Percentiles rank a stretch among this genome's conserved stretches.
Conservation (phyloP, 192 early-diverging fungal species). For the Backusella tuberculispora region DNA sequence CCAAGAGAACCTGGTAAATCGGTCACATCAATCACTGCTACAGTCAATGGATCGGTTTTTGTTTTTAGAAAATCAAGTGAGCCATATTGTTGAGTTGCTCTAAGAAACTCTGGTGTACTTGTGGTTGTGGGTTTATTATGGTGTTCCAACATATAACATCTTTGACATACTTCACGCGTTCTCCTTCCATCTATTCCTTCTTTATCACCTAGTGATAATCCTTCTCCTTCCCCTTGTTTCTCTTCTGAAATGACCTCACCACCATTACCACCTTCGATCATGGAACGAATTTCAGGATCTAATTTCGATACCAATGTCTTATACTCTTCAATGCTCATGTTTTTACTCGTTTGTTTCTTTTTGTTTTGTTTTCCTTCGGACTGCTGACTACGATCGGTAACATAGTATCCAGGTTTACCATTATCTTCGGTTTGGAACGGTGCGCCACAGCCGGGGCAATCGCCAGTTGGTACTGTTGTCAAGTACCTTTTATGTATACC, state of each 20-base stretch:
- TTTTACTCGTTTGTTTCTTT: constrained; percentile 21
- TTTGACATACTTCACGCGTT: constrained; percentile 59
- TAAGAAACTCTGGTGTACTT: constrained; percentile 18
- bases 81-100: constrained; percentile 56
- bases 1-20: constrained; percentile 71
- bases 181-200: constrained; percentile 24
- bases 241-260: not conserved
- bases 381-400: constrained; percentile 27
- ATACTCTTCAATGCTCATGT: constrained; percentile 51
- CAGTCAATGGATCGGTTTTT: constrained; percentile 52
- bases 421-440: constrained; percentile 56
- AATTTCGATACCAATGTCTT: constrained; percentile 37
- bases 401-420: constrained; percentile 54
- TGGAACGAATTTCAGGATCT: constrained; percentile 43
- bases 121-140: constrained; percentile 44
- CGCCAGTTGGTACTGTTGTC: not conserved
- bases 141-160: constrained; percentile 67
- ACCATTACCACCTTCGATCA: constrained; percentile 25
- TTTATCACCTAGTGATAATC: too few species aligned
- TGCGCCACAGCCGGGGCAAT: constrained; percentile 73
- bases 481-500: not conserved
- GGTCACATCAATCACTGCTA: constrained; percentile 66
- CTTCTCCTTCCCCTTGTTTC: not conserved
- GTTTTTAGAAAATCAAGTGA: constrained; percentile 60
- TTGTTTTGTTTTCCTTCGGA: constrained; percentile 7